phyloP scores from a whole-genome alignment of 768 basidiomycete genomes.

The Boletus coccyginus region DNA sequence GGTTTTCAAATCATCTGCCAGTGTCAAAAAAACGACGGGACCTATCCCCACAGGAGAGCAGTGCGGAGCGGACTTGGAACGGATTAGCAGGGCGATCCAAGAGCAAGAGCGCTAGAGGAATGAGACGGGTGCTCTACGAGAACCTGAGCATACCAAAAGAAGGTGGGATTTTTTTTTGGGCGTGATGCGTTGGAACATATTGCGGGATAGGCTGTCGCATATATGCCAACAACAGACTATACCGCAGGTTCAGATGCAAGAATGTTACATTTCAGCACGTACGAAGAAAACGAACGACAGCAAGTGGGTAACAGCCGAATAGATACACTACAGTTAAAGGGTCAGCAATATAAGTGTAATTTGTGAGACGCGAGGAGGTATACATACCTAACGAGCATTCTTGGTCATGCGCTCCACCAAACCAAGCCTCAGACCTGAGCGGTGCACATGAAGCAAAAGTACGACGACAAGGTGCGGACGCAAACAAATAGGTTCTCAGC shows the following conservation, averaged over 20 bases:
- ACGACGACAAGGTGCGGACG: no score
- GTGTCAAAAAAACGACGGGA: no score
- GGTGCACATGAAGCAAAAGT: no score
- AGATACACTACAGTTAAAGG: slow-evolving; percentile 1
- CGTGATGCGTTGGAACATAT: background rate
- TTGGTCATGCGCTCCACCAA: background rate
- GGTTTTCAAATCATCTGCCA: background rate
- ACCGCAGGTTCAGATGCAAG: background rate
- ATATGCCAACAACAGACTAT: no score
- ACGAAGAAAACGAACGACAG: background rate
- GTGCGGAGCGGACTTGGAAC: background rate
- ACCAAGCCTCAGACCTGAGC: no score
- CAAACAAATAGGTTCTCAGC: no score
- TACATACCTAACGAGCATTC: slow-evolving; percentile 1
- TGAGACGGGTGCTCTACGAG: background rate
- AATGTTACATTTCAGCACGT: background rate
- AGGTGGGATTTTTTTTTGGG: background rate
- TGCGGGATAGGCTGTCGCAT: background rate
- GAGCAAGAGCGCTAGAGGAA: background rate
- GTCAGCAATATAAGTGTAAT: slow-evolving; percentile 8
- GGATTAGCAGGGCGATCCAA: background rate
- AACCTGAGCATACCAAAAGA: background rate
- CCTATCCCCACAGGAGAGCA: background rate
- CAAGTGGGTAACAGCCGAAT: background rate
- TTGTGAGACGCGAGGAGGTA: slow-evolving; percentile 19